Evolutionary conservation across 2,329 filamentous ascomycete species (phyloP).

Genomic region (Ophiostoma novo-ulmi): DNA sequence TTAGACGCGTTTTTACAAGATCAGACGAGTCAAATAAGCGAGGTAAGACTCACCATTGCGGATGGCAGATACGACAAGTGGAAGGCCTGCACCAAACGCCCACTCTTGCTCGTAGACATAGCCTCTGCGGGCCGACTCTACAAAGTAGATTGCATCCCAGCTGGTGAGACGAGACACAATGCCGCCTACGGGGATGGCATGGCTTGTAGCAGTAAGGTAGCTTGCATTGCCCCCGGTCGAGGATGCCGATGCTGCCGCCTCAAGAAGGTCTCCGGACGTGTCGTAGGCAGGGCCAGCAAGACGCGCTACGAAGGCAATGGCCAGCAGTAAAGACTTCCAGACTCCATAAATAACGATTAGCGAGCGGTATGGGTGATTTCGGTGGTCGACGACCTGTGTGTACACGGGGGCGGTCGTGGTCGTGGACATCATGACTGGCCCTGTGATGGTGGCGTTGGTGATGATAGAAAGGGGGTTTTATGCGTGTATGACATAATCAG

Average conservation of each 20-base stretch:
- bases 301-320: constrained; percentile 50
- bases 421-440: constrained; percentile 10
- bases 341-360: constrained; percentile 42
- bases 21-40: neutral
- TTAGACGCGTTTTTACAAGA: neutral
- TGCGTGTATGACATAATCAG: constrained; percentile 5
- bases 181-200: constrained; percentile 25
- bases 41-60: constrained; percentile 31
- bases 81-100: constrained; percentile 62
- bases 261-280: constrained; percentile 56
- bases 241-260: constrained; percentile 32
- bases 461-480: neutral
- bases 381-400: constrained; percentile 1
- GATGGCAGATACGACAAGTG: constrained; percentile 39
- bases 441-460: neutral
- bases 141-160: constrained; percentile 80
- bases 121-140: constrained; percentile 56
- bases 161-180: constrained; percentile 57
- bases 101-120: constrained; percentile 77
- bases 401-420: neutral
- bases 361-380: constrained; percentile 19
- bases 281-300: constrained; percentile 63
- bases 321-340: constrained; percentile 66
- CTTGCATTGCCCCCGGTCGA: constrained; percentile 30
- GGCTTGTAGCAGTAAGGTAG: constrained; percentile 25